phyloP scores from a whole-genome alignment of 345 rosid genomes.

The Lagerstroemia speciosa region DNA sequence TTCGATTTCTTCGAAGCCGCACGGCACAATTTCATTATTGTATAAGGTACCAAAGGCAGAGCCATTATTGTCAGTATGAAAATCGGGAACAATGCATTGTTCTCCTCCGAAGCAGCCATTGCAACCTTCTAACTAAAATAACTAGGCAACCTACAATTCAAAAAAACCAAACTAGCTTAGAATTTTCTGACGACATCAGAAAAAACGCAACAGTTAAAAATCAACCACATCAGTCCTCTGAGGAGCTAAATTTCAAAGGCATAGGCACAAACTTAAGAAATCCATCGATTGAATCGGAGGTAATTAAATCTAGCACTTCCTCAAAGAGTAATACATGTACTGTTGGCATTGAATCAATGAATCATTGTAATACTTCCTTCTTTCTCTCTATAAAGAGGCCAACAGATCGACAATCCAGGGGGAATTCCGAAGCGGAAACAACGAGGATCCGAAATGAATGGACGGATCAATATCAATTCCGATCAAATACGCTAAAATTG shows the following conservation, averaged over 20 bases:
- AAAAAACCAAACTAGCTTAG: neutral
- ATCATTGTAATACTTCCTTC: neutral
- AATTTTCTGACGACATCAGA: no score
- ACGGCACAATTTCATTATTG: slow-evolving; percentile 56
- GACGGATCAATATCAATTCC: neutral
- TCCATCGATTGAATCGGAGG: no score
- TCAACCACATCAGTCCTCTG: neutral
- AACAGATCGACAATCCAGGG: neutral
- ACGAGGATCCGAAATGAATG: neutral
- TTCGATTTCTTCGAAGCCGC: slow-evolving; percentile 64
- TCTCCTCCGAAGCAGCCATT: slow-evolving; percentile 97
- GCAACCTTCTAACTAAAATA: slow-evolving; percentile 18
- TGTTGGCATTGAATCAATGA: neutral
- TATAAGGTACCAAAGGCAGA: slow-evolving; percentile 83
- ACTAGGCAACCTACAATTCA: neutral
- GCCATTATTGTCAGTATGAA: slow-evolving; percentile 97
- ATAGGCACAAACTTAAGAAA: no score
- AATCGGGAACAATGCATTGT: slow-evolving; percentile 77
- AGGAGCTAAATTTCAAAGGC: neutral
- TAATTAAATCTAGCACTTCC: neutral
- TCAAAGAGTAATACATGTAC: neutral
- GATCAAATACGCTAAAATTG: neutral
- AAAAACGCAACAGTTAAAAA: neutral
- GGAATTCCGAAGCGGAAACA: neutral
- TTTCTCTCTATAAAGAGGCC: no score